These are phyloP conservation scores for Xylaria sp. DNA, from an alignment of 2,329 filamentous ascomycete species.

Conservation along the genomic window DNA sequence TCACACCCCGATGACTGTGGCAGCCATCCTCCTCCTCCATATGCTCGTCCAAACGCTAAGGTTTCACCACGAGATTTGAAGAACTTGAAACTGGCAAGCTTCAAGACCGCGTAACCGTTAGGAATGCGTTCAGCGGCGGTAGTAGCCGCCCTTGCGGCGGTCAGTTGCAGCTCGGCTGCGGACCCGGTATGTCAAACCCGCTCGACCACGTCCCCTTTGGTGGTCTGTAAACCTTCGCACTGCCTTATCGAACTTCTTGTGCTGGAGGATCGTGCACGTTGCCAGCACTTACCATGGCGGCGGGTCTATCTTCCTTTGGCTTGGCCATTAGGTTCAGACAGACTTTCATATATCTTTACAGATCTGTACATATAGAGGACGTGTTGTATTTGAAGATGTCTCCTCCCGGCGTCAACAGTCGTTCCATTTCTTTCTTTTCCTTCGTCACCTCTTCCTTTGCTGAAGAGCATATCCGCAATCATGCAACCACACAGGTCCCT, in stretches of 20 bases:
- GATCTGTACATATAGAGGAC: no score
- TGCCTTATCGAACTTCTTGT: no score
- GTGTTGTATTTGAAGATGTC: no score
- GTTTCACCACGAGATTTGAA: neutral
- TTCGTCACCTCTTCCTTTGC: neutral
- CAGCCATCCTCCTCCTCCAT: neutral
- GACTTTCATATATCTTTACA: no score
- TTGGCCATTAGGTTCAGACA: no score
- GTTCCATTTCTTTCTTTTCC: neutral
- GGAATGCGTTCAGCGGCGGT: neutral
- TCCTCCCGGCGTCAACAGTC: neutral
- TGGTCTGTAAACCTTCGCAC: neutral
- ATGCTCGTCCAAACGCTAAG: neutral
- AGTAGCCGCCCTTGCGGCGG: neutral
- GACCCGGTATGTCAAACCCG: neutral
- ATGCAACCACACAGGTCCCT: conserved; percentile 12
- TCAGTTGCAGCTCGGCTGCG: neutral
- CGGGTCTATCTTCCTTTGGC: no score
- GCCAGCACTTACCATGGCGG: no score
- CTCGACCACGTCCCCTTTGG: conserved; percentile 16
- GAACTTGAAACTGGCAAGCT: no score
- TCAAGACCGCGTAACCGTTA: neutral
- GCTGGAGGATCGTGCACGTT: conserved; percentile 5
- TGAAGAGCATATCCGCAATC: neutral
- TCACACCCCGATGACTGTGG: neutral